Conservation (phyloP, 192 early-diverging fungal species). For the Rhizoclosmatium globosum region DNA sequence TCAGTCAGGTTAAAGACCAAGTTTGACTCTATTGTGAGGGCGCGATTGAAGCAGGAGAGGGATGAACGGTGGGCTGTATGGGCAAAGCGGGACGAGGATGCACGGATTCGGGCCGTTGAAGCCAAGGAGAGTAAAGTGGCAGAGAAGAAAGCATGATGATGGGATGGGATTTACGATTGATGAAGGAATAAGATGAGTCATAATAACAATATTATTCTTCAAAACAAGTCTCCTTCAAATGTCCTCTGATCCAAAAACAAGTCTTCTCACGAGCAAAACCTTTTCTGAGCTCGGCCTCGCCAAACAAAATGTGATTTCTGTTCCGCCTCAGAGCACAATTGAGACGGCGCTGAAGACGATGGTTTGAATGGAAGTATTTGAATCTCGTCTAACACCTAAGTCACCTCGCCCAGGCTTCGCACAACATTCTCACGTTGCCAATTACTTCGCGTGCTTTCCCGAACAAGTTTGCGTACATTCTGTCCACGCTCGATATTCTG, state of each 20-base stretch:
- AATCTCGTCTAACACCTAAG: not conserved
- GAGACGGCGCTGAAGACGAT: constrained; percentile 56
- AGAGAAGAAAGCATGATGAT: not conserved
- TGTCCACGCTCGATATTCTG: constrained; percentile 64
- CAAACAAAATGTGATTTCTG: constrained; percentile 33
- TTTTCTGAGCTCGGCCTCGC: constrained; percentile 35
- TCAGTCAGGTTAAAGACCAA: constrained; percentile 56
- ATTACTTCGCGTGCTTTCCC: constrained; percentile 58
- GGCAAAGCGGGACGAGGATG: constrained; percentile 22
- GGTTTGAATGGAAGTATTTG: constrained; percentile 10
- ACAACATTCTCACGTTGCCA: constrained; percentile 63
- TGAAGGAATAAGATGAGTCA: not conserved
- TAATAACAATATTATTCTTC: not conserved
- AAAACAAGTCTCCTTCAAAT: not conserved
- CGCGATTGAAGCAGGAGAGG: constrained; percentile 43
- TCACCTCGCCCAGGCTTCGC: constrained; percentile 25
- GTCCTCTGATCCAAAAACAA: not conserved
- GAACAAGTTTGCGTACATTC: constrained; percentile 55
- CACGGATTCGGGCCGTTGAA: constrained; percentile 14
- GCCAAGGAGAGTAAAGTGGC: not conserved
- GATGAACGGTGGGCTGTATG: constrained; percentile 20
- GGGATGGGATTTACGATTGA: not conserved
- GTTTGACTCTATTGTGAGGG: constrained; percentile 56
- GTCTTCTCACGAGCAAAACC: constrained; percentile 16
- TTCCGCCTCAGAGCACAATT: constrained; percentile 56